Percentiles rank a stretch among this genome's conserved stretches.
These are phyloP conservation scores for Tolypocladium album DNA, from an alignment of 2,329 filamentous ascomycete genomes.

Conservation along the genomic window DNA sequence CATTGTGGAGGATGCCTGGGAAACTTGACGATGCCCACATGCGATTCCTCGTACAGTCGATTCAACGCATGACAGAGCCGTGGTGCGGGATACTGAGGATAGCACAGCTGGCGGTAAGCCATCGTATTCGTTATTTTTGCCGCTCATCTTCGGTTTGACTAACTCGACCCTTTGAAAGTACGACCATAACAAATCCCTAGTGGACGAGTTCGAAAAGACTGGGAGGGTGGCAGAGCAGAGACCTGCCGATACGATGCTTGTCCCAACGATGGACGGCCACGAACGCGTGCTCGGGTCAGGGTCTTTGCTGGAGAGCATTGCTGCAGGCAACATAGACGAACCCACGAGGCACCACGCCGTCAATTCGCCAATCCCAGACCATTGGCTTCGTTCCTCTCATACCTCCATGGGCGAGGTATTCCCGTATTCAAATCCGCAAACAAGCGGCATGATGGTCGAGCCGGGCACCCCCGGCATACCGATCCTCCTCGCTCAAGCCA, in stretches of 20 bases:
- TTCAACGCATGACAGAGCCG: conserved; percentile 21
- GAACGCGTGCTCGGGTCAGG: conserved; percentile 13
- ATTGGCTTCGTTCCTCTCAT: conserved; percentile 3
- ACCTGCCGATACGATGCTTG: conserved; percentile 3
- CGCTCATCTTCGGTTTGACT: background rate
- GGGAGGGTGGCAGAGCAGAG: conserved; percentile 14
- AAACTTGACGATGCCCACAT: conserved; percentile 20
- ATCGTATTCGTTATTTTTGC: too few species aligned
- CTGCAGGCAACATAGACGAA: conserved; percentile 10
- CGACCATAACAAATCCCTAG: conserved; percentile 15
- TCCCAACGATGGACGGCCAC: conserved; percentile 5
- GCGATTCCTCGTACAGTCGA: conserved; percentile 18
- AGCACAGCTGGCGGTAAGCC: conserved; percentile 16
- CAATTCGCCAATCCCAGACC: background rate
- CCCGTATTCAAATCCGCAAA: background rate
- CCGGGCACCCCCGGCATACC: conserved; percentile 15
- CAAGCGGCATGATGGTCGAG: conserved; percentile 7
- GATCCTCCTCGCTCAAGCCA: conserved; percentile 15
- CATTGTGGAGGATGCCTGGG: conserved; percentile 19
- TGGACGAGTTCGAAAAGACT: conserved; percentile 21
- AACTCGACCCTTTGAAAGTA: conserved; percentile 12
- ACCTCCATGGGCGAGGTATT: background rate
- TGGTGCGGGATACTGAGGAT: conserved; percentile 18
- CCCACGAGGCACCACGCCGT: background rate
- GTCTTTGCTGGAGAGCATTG: conserved; percentile 14